phyloP scores from a whole-genome alignment of 805 yeast species.

The Saccharomycopsis fibuligera region DNA sequence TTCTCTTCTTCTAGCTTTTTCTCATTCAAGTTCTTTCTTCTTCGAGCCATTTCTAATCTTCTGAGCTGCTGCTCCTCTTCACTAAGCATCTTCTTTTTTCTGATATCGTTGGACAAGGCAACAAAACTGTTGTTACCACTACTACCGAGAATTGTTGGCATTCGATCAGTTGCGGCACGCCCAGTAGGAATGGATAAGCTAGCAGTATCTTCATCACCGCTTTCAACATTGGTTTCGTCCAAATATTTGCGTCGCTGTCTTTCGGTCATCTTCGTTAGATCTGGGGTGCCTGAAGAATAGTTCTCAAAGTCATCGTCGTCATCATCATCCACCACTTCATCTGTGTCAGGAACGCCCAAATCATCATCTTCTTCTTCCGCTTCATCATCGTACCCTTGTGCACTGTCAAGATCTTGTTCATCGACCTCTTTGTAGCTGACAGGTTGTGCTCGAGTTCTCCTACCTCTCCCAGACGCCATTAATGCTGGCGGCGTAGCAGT shows the following conservation, averaged over 20 bases:
- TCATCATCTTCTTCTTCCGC: conserved; percentile 28
- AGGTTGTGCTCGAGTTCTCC: conserved; percentile 6
- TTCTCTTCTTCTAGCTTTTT: conserved; percentile 88
- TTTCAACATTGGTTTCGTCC: conserved; percentile 24
- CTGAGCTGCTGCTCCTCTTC: conserved; percentile 80
- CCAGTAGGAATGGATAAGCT: conserved; percentile 10
- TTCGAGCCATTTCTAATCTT: conserved; percentile 82
- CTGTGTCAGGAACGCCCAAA: too few species aligned
- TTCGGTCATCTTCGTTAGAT: conserved; percentile 46
- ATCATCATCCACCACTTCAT: conserved; percentile 20
- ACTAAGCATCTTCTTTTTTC: conserved; percentile 52
- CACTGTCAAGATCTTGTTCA: background rate
- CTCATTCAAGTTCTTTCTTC: conserved; percentile 78
- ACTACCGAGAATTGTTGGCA: background rate
- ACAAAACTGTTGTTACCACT: conserved; percentile 20
- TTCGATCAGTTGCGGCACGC: background rate
- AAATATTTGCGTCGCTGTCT: conserved; percentile 44
- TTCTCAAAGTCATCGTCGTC: conserved; percentile 35
- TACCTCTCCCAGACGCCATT: background rate
- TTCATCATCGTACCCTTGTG: conserved; percentile 24
- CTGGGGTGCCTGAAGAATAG: conserved; percentile 37
- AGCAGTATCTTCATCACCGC: conserved; percentile 1
- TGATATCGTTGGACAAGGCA: conserved; percentile 34
- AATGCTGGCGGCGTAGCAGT: background rate
- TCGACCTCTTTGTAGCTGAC: conserved; percentile 15